Percentiles rank a stretch among this genome's conserved stretches.
Evolutionary conservation across 148 eudicot genomes (phyloP).

Genomic region (Spergularia marina): DNA sequence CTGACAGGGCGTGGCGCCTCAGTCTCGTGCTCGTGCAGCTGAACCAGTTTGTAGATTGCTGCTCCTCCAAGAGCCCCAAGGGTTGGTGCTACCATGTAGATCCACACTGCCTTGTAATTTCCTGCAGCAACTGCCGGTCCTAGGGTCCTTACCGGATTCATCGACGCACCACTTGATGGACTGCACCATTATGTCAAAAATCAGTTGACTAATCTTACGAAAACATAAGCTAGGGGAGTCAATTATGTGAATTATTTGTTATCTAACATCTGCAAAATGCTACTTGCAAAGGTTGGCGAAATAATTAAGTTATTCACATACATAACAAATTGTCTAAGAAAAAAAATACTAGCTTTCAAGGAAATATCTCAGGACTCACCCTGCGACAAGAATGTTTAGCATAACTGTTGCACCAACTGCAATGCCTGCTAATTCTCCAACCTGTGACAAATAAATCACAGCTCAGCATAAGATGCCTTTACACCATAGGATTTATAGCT

Average conservation of each 20-base stretch:
- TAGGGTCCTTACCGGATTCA: constrained; percentile 92
- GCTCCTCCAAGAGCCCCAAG: constrained; percentile 84
- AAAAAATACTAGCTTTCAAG: not conserved
- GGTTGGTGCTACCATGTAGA: constrained; percentile 84
- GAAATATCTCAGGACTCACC: constrained; percentile 47
- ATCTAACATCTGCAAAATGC: not conserved
- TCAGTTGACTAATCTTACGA: not conserved
- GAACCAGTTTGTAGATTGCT: constrained; percentile 71
- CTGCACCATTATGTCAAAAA: constrained; percentile 27
- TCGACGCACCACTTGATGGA: constrained; percentile 85
- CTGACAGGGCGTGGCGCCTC: constrained; percentile 59
- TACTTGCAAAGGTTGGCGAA: not conserved
- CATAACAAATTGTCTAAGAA: not conserved
- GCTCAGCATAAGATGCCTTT: not conserved
- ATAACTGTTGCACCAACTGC: constrained; percentile 98
- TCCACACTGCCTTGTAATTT: constrained; percentile 73
- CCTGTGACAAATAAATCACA: constrained; percentile 41
- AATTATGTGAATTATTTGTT: not conserved
- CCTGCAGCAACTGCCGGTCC: constrained; percentile 98
- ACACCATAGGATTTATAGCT: not conserved
- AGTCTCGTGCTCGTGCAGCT: constrained; percentile 65
- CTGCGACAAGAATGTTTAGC: constrained; percentile 89
- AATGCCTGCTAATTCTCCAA: constrained; percentile 94
- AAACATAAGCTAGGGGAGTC: not conserved
- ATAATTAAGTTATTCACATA: not conserved